Percentiles rank a stretch among this genome's conserved stretches.
These are phyloP conservation scores for Melastoma malabathricum DNA, from an alignment of 345 rosid species.

Conservation along the genomic window DNA sequence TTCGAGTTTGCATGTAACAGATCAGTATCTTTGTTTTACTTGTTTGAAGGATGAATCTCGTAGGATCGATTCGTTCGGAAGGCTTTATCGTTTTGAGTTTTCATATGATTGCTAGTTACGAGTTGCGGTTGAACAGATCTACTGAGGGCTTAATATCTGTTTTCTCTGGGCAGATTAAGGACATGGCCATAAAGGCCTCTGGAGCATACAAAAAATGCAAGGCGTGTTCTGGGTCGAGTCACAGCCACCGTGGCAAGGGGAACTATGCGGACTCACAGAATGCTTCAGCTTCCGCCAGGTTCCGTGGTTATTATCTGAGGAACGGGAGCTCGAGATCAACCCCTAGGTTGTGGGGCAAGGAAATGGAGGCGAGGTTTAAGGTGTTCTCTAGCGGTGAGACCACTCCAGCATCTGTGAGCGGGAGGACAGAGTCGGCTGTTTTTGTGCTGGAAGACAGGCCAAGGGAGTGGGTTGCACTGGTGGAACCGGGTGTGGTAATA, in stretches of 20 bases:
- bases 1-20: neutral
- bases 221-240: slow-evolving; percentile 69
- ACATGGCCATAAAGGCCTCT: slow-evolving; percentile 84
- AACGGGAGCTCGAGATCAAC: slow-evolving; percentile 55
- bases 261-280: slow-evolving; percentile 47
- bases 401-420: slow-evolving; percentile 72
- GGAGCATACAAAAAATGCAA: slow-evolving; percentile 84
- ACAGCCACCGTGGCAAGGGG: slow-evolving; percentile 20
- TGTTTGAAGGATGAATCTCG: neutral
- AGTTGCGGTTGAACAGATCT: neutral
- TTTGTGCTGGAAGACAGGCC: slow-evolving; percentile 81
- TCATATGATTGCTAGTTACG: neutral
- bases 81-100: no score
- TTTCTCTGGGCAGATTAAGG: slow-evolving; percentile 50
- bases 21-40: neutral
- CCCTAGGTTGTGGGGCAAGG: slow-evolving; percentile 59
- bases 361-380: slow-evolving; percentile 68
- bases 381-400: slow-evolving; percentile 86
- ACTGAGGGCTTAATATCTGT: neutral
- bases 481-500: slow-evolving; percentile 96
- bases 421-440: slow-evolving; percentile 61
- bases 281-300: slow-evolving; percentile 52
- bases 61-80: neutral
- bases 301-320: slow-evolving; percentile 56
- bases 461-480: slow-evolving; percentile 97